phyloP scores from a whole-genome alignment of 768 basidiomycete species.

The Brasilioporus rufonigricans region DNA sequence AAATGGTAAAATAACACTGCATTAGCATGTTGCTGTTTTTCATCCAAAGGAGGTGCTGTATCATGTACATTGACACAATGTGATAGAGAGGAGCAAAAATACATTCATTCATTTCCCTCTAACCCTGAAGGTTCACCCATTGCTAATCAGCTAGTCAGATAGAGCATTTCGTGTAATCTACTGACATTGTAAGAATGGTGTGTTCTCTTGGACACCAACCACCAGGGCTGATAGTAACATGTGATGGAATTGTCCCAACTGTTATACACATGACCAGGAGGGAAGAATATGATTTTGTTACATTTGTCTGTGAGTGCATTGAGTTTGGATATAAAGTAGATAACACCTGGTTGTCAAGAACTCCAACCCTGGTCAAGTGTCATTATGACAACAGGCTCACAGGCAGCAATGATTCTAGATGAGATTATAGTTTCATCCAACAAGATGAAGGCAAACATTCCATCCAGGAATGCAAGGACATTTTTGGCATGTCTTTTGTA shows the following conservation, averaged over 20 bases:
- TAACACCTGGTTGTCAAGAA: conserved; percentile 74
- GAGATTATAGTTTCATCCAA: conserved; percentile 91
- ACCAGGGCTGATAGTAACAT: conserved; percentile 81
- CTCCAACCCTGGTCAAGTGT: conserved; percentile 98
- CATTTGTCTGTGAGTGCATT: conserved; percentile 91
- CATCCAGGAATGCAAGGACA: conserved; percentile 81
- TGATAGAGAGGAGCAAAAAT: not conserved
- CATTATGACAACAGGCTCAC: conserved; percentile 97
- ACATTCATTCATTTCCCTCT: conserved; percentile 40
- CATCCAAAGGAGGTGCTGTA: conserved; percentile 41
- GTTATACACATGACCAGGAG: conserved; percentile 96
- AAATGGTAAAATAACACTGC: conserved; percentile 44
- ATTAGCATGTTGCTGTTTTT: conserved; percentile 46
- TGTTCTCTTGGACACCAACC: conserved; percentile 60
- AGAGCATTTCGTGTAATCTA: conserved; percentile 58
- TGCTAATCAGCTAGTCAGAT: conserved; percentile 13
- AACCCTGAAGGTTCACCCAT: conserved; percentile 30
- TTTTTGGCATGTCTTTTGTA: conserved; percentile 80
- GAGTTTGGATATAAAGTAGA: conserved; percentile 95
- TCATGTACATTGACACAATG: not conserved
- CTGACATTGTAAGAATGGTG: conserved; percentile 54
- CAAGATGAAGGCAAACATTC: conserved; percentile 98
- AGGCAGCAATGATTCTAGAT: conserved; percentile 88
- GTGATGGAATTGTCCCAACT: conserved; percentile 73
- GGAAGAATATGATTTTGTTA: conserved; percentile 93